Evolutionary conservation across 1,139 yeast genomes (phyloP), one percentile per base, ranked within the genome.

Genomic region (Sugiyamaella novakii): DNA sequence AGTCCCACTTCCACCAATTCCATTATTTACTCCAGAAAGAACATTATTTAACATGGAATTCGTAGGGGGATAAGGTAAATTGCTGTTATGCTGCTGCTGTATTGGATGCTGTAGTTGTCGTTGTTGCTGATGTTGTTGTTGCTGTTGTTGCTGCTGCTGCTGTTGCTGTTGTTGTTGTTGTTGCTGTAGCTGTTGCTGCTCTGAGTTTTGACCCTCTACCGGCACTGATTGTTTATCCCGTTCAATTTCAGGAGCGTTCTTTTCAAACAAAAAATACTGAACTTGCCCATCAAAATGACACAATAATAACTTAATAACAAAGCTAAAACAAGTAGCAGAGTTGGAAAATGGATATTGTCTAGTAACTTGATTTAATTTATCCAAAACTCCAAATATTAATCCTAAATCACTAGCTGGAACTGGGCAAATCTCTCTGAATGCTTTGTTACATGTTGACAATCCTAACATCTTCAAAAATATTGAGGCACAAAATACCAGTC

Each of bases 401-500:
- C 66, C 59, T 22, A 82, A 67, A 2, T 81, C 77, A 30, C 71
- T 43, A 12, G 72, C 70, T 0, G 86, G 81, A 5, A 80, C 77
- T 41, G 77, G 69, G 41, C 76, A 76, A 45, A 62, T 72, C 33
- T 63, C 68, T 34, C 62, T 73, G 50, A 78, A 74, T 27, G 77
- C 72, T 1, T 86, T 83, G 11, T 80, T 70, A 4, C 83, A 75
- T 31, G 82, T 63, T 14, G 78, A 75, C 47, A 81, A 67, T 56
- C 76, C 81, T 30, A 88, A 68, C 43, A 83, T 69, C 53, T 87
- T 73, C 46, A 84, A 68, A 12, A 84, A 67, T 73, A 82, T 79
- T 8, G 88, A 87, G 0, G 82, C 81, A 1, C 87, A 80, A 61
- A 83, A 84, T 42, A 84, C 77, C 47, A 86, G 69, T 57, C 95